phyloP scores from a whole-genome alignment of 1,284 basidiomycete genomes.

The Leucoagaricus sp. region DNA sequence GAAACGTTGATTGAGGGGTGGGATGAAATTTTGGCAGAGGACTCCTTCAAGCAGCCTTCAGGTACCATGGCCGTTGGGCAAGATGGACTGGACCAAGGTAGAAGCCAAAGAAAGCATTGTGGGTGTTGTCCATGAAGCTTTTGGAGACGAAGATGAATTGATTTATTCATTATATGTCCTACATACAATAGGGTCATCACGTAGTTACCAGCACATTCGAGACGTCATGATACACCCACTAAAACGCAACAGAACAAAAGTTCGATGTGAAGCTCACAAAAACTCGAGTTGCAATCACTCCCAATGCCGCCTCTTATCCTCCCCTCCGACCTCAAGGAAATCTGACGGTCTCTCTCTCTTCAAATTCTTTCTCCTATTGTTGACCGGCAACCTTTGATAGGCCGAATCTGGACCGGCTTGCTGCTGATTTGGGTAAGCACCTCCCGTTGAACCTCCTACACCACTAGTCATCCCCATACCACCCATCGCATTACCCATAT shows the following conservation, averaged over 20 bases:
- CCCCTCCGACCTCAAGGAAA: slow-evolving; percentile 73
- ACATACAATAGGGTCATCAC: slow-evolving; percentile 7
- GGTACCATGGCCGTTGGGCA: too few species aligned
- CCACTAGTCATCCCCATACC: slow-evolving; percentile 30
- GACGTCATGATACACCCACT: neutral
- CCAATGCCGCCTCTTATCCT: slow-evolving; percentile 73
- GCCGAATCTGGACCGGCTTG: slow-evolving; percentile 73
- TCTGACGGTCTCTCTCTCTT: slow-evolving; percentile 83
- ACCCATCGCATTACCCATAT: slow-evolving; percentile 29
- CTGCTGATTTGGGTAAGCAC: slow-evolving; percentile 43
- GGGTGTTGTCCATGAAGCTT: too few species aligned
- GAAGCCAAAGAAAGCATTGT: neutral
- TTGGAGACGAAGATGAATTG: neutral
- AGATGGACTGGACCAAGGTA: neutral
- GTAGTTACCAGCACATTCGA: neutral
- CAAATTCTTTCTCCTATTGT: slow-evolving; percentile 70
- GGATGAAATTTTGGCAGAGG: too few species aligned
- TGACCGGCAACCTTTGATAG: slow-evolving; percentile 80
- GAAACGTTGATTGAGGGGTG: neutral
- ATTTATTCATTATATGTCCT: slow-evolving; percentile 10
- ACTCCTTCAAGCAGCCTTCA: too few species aligned
- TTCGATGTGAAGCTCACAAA: neutral
- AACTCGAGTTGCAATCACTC: slow-evolving; percentile 44
- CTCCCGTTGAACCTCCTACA: slow-evolving; percentile 34
- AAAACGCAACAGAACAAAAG: neutral